These are phyloP conservation scores for Hepatocystis sp. DNA, from an alignment of 169 alveolate genomes.

Conservation along the genomic window DNA sequence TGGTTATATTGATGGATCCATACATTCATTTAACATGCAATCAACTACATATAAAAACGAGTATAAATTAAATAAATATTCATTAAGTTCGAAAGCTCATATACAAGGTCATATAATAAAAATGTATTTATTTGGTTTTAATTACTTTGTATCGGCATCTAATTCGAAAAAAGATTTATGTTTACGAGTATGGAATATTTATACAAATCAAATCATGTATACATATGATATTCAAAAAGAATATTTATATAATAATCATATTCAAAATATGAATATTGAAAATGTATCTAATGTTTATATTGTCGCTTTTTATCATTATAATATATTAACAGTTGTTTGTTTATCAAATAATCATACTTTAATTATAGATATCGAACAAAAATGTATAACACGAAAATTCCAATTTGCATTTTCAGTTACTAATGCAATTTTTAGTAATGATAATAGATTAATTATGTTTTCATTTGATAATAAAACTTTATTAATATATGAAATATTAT, in stretches of 20 bases:
- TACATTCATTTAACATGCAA: slow-evolving; percentile 93
- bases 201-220: slow-evolving; percentile 39
- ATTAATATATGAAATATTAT: slow-evolving; percentile 52
- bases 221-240: slow-evolving; percentile 26
- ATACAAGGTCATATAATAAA: slow-evolving; percentile 45
- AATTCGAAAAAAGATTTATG: slow-evolving; percentile 27
- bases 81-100: slow-evolving; percentile 57
- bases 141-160: slow-evolving; percentile 56
- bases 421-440: slow-evolving; percentile 49
- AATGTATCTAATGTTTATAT: neutral
- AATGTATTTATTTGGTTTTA: slow-evolving; percentile 34
- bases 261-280: neutral
- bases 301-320: slow-evolving; percentile 34
- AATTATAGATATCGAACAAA: slow-evolving; percentile 60
- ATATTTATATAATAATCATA: neutral
- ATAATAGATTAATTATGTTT: slow-evolving; percentile 52
- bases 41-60: slow-evolving; percentile 61
- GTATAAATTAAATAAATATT: slow-evolving; percentile 63
- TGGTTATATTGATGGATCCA: slow-evolving; percentile 92
- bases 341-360: slow-evolving; percentile 34
- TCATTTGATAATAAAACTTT: slow-evolving; percentile 32
- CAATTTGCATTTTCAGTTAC: slow-evolving; percentile 31
- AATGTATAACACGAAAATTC: slow-evolving; percentile 44
- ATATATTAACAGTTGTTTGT: slow-evolving; percentile 49
- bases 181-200: slow-evolving; percentile 57